Evolutionary conservation across 345 rosid genomes (phyloP).

Genomic region (Eucalyptus camaldulensis): DNA sequence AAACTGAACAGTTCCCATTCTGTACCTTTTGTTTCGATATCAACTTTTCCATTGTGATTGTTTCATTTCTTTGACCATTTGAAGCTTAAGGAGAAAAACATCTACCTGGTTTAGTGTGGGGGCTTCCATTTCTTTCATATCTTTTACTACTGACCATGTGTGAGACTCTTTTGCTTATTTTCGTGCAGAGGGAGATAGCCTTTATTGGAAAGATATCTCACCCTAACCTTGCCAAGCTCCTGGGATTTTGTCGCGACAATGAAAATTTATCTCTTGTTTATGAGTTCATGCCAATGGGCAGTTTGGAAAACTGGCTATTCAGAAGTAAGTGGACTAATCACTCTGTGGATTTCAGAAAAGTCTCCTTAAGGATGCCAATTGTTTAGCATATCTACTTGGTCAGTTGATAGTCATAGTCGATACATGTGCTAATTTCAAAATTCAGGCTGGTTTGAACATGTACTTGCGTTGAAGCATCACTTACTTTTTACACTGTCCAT

Average conservation of each 20-base stretch:
- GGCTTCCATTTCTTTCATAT: not conserved
- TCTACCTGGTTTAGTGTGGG: not conserved
- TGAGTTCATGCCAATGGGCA: not conserved
- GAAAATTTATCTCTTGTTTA: not conserved
- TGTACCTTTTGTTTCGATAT: not conserved
- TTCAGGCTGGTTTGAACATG: not conserved
- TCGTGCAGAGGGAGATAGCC: too few species aligned
- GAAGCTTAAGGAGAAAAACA: not conserved
- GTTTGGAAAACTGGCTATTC: accelerated
- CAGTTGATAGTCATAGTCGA: not conserved
- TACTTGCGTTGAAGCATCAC: accelerated
- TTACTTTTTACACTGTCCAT: too few species aligned
- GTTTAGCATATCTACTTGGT: not conserved
- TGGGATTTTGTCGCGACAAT: accelerated
- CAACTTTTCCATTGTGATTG: not conserved
- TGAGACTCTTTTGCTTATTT: too few species aligned
- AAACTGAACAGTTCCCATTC: not conserved
- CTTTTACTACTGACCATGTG: not conserved
- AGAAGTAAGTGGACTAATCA: not conserved
- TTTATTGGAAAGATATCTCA: accelerated
- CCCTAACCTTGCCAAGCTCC: not conserved
- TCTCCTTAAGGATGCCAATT: not conserved
- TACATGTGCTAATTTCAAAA: not conserved
- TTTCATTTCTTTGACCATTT: not conserved
- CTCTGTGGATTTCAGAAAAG: accelerated